Conservation (phyloP, 495 filamentous ascomycete species). For the Trichoderma orchidacearum region DNA sequence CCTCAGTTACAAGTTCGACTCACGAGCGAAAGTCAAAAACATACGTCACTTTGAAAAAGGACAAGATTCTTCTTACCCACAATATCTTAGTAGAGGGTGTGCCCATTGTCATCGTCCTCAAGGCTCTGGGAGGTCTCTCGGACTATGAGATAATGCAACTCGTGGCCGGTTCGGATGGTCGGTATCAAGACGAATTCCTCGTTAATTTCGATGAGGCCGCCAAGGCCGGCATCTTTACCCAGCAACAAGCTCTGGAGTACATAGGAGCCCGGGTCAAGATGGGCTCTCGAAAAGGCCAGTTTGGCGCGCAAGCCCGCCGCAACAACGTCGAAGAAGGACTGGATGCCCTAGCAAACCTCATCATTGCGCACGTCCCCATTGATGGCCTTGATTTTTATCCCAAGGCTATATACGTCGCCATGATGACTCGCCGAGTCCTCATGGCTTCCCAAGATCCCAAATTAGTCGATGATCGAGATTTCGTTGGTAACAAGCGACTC, state of each 20-base stretch:
- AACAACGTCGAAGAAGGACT: conserved; percentile 78
- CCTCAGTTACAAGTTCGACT: conserved; percentile 95
- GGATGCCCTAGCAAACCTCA: conserved; percentile 78
- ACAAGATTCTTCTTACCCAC: conserved; percentile 75
- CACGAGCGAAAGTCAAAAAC: conserved; percentile 96
- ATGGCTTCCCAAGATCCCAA: conserved; percentile 83
- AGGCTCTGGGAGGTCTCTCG: conserved; percentile 84
- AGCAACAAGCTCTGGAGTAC: conserved; percentile 89
- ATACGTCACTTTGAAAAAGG: conserved; percentile 86
- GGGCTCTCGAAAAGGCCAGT: conserved; percentile 41
- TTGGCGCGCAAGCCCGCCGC: conserved; percentile 30
- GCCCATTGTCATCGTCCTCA: conserved; percentile 81
- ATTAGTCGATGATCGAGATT: conserved; percentile 90
- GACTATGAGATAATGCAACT: conserved; percentile 89
- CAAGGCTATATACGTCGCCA: conserved; percentile 88
- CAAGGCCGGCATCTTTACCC: conserved; percentile 69
- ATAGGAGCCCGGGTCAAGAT: conserved; percentile 77
- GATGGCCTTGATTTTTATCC: conserved; percentile 81
- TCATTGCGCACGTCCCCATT: conserved; percentile 89
- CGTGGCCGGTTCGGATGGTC: conserved; percentile 67
- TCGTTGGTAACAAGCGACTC: conserved; percentile 92
- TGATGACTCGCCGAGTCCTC: conserved; percentile 87
- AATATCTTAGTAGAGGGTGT: conserved; percentile 87
- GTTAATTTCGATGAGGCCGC: conserved; percentile 89
- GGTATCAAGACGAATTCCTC: conserved; percentile 85